A percentile compares a stretch with the other conserved stretches of the same genome.
These are phyloP conservation scores for Grigorovia transvaalensis DNA, from an alignment of 805 yeast species.

Conservation along the genomic window DNA sequence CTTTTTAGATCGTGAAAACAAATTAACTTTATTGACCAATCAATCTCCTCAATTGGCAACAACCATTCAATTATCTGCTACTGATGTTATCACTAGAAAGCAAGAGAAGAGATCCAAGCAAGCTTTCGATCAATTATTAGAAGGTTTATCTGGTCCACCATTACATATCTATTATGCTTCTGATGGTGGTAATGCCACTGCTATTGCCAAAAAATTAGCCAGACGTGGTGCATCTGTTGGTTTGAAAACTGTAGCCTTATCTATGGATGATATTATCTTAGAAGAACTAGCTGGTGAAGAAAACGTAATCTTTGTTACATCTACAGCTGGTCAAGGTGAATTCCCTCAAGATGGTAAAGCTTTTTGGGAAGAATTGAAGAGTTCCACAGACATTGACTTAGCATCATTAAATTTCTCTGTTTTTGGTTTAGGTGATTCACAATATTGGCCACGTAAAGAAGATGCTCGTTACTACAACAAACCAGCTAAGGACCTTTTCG, in stretches of 20 bases:
- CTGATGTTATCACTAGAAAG: conserved; percentile 46
- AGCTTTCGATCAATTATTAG: conserved; percentile 67
- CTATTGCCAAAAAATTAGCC: conserved; percentile 66
- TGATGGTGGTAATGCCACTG: conserved; percentile 84
- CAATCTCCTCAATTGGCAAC: conserved; percentile 69
- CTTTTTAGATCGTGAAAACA: conserved; percentile 85
- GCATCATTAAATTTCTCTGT: conserved; percentile 56
- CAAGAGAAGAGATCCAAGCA: conserved; percentile 63
- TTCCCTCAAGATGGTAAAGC: conserved; percentile 69
- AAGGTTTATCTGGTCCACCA: conserved; percentile 89
- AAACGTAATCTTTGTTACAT: conserved; percentile 62
- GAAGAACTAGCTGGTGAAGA: conserved; percentile 60
- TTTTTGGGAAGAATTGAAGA: conserved; percentile 66
- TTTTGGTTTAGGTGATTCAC: conserved; percentile 89
- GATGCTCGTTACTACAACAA: conserved; percentile 90
- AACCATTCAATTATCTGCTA: conserved; percentile 53
- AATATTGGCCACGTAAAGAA: conserved; percentile 95
- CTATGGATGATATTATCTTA: conserved; percentile 56
- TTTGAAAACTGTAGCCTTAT: conserved; percentile 41
- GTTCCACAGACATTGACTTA: conserved; percentile 38
- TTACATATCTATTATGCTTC: conserved; percentile 78
- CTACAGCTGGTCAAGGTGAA: conserved; percentile 96
- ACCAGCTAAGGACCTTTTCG: conserved; percentile 67
- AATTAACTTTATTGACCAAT: conserved; percentile 61
- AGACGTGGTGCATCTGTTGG: conserved; percentile 73